Conservation (phyloP, 1,284 basidiomycete genomes). For the Gymnopus androsaceus region DNA sequence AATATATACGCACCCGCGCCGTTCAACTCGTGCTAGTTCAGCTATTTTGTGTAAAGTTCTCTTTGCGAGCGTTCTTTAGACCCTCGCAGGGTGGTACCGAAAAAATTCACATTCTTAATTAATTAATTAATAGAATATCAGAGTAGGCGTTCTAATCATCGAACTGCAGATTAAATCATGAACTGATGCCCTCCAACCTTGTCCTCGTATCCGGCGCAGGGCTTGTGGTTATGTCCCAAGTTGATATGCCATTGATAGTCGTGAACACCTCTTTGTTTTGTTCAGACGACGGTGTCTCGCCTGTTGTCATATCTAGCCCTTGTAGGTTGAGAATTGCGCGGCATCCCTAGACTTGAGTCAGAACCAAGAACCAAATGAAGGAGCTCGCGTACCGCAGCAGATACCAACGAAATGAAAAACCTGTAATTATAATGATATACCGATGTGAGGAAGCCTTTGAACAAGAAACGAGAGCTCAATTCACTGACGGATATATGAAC, state of each 20-base stretch:
- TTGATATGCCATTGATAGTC: neutral
- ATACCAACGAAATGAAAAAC: neutral
- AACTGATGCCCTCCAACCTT: too few species aligned
- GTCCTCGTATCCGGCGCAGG: neutral
- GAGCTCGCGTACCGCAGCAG: neutral
- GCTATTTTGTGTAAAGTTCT: too few species aligned
- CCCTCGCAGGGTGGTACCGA: too few species aligned
- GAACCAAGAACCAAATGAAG: neutral
- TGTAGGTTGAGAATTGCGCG: conserved; percentile 5
- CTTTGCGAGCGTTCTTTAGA: too few species aligned
- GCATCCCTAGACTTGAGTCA: neutral
- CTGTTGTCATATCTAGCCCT: neutral
- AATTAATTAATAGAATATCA: too few species aligned
- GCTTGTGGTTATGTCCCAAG: neutral
- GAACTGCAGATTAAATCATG: too few species aligned
- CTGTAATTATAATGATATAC: too few species aligned
- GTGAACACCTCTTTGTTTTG: neutral
- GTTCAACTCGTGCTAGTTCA: too few species aligned
- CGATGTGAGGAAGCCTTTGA: too few species aligned
- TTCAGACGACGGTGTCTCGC: neutral
- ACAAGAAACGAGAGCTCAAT: neutral
- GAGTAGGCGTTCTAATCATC: too few species aligned
- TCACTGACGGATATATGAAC: conserved; percentile 4
- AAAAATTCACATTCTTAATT: too few species aligned
- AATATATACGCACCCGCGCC: too few species aligned